A percentile compares a stretch with the other conserved stretches of the same genome.
These are phyloP conservation scores for Sporisorium iseilematis-ciliati DNA, from an alignment of 1,284 basidiomycete species.

Conservation along the genomic window DNA sequence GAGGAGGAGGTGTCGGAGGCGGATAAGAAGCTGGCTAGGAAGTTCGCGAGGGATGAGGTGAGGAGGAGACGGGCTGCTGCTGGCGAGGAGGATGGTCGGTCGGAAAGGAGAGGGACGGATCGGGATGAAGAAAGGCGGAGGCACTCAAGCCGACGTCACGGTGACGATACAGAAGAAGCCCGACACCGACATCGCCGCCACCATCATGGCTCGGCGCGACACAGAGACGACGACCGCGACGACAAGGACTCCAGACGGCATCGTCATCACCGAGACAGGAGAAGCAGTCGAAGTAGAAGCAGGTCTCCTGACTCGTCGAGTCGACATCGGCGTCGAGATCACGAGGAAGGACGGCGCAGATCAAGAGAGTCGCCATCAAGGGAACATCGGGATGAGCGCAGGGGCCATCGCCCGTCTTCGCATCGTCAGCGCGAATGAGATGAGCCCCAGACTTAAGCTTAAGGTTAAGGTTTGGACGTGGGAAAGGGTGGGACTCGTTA, in stretches of 20 bases:
- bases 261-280: conserved; percentile 8
- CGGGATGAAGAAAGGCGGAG: conserved; percentile 4
- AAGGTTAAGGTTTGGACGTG: too few species aligned
- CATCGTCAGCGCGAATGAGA: conserved; percentile 2
- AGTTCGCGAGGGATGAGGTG: conserved; percentile 47
- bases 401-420: conserved; percentile 3
- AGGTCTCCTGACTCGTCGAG: conserved; percentile 23
- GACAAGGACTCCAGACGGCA: conserved; percentile 13
- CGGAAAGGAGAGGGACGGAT: conserved; percentile 19
- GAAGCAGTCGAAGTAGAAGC: conserved; percentile 27
- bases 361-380: conserved; percentile 1
- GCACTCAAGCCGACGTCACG: conserved; percentile 4
- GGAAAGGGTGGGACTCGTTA: too few species aligned
- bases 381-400: neutral
- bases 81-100: conserved; percentile 39
- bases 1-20: conserved; percentile 32
- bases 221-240: conserved; percentile 14
- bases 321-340: conserved; percentile 9
- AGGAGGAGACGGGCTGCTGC: conserved; percentile 28
- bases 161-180: conserved; percentile 9
- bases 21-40: conserved; percentile 57
- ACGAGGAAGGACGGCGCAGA: conserved; percentile 5
- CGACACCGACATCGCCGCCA: conserved; percentile 9
- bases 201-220: conserved; percentile 11
- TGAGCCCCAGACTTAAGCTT: too few species aligned